Evolutionary conservation across 192 early-diverging fungal species (phyloP).

Genomic region (Podochytrium sp.): DNA sequence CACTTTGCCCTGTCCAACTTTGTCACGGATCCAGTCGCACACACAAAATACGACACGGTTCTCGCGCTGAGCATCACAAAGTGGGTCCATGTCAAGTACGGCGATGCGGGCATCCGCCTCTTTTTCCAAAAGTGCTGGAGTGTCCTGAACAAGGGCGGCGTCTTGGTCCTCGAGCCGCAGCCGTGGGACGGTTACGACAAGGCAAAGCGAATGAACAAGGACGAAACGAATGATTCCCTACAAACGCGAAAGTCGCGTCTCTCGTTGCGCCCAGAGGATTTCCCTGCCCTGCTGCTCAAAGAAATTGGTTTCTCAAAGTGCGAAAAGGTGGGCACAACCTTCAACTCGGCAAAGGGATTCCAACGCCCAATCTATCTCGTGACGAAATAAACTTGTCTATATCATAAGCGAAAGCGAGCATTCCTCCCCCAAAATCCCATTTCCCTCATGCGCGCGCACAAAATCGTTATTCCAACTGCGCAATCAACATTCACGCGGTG

Average conservation of each 20-base stretch:
- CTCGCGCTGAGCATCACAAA: slow-evolving; percentile 75
- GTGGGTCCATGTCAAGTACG: slow-evolving; percentile 81
- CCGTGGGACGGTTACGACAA: slow-evolving; percentile 47
- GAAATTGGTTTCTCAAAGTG: slow-evolving; percentile 40
- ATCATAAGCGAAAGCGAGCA: no score
- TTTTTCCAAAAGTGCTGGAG: slow-evolving; percentile 72
- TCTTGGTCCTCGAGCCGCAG: slow-evolving; percentile 77
- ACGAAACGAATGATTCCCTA: neutral
- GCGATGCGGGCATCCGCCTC: slow-evolving; percentile 66
- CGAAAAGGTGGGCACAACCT: neutral
- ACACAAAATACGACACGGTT: slow-evolving; percentile 64
- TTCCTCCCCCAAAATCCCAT: no score
- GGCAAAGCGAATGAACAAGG: slow-evolving; percentile 19
- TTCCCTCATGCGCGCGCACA: no score
- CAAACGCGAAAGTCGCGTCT: slow-evolving; percentile 9
- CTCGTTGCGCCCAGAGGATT: slow-evolving; percentile 34
- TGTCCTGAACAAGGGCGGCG: slow-evolving; percentile 58
- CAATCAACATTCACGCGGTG: no score
- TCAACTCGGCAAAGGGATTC: slow-evolving; percentile 21
- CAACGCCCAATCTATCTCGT: neutral
- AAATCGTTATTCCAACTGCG: no score
- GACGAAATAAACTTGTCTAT: slow-evolving; percentile 15
- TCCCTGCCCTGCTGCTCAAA: slow-evolving; percentile 32
- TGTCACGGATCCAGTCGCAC: slow-evolving; percentile 47
- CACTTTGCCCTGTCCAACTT: slow-evolving; percentile 65